A percentile compares a stretch with the other conserved stretches of the same genome.
These are phyloP conservation scores for Macaranga tanarius DNA, from an alignment of 441 rosid genomes.

Conservation along the genomic window DNA sequence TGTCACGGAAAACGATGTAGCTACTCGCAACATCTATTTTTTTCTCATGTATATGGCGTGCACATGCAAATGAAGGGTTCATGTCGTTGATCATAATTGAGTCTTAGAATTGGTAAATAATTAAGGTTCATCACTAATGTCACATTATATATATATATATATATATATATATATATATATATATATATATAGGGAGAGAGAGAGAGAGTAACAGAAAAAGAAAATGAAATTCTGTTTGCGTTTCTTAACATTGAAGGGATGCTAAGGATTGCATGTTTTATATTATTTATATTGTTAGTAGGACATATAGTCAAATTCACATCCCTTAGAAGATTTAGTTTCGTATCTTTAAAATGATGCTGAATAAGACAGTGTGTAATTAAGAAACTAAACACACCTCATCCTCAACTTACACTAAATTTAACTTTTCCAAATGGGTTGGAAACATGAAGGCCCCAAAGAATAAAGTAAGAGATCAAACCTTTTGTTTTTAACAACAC, in stretches of 20 bases:
- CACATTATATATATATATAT: not conserved
- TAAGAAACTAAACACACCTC: slow-evolving; percentile 25
- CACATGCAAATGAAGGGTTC: no score
- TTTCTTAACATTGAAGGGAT: not conserved
- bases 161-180: no score
- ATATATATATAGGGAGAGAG: no score
- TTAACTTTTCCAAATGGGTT: slow-evolving; percentile 33
- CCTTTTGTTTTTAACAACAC: not conserved
- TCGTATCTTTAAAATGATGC: slow-evolving; percentile 6
- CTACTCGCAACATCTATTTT: no score
- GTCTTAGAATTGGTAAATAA: not conserved
- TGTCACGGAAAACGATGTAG: no score
- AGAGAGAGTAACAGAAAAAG: not conserved
- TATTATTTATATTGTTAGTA: no score
- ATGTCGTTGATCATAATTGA: no score
- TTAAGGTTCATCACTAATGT: not conserved
- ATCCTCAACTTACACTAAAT: not conserved
- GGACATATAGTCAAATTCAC: slow-evolving; percentile 1
- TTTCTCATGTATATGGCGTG: no score
- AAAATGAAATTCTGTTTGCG: not conserved
- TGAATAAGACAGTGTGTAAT: not conserved
- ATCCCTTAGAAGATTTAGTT: not conserved
- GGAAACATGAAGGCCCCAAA: slow-evolving; percentile 38
- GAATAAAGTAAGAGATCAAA: slow-evolving; percentile 27
- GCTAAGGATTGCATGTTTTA: not conserved